A percentile compares a stretch with the other conserved stretches of the same genome.
These are phyloP conservation scores for Globisporangium spiculum DNA, from an alignment of 352 stramenopile species.

Conservation along the genomic window DNA sequence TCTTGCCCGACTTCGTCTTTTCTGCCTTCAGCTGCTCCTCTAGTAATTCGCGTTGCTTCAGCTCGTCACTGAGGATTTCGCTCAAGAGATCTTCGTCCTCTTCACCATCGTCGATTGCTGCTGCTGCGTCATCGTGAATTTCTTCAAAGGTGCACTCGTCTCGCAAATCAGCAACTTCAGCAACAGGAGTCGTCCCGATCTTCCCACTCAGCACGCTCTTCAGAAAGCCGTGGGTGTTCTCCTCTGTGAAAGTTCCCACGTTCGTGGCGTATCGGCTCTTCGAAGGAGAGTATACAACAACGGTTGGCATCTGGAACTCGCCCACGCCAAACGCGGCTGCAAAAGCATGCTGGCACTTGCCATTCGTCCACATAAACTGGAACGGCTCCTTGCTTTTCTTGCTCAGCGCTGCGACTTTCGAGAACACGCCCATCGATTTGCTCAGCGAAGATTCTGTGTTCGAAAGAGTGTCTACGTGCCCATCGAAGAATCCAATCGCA, in stretches of 20 bases:
- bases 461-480: conserved; percentile 44
- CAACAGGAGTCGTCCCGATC: conserved; percentile 53
- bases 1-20: conserved; percentile 31
- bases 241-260: conserved; percentile 61
- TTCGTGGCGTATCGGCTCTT: conserved; percentile 74
- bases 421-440: conserved; percentile 41
- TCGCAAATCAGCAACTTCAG: conserved; percentile 31
- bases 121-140: conserved; percentile 30
- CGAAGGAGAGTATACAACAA: conserved; percentile 71
- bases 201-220: conserved; percentile 64
- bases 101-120: conserved; percentile 35
- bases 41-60: conserved; percentile 47
- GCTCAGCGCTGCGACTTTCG: conserved; percentile 42
- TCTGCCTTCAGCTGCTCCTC: conserved; percentile 47
- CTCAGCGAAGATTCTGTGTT: conserved; percentile 40
- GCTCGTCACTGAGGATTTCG: conserved; percentile 73
- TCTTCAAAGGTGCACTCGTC: conserved; percentile 54
- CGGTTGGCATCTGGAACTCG: conserved; percentile 70
- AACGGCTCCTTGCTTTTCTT: conserved; percentile 57
- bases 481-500: conserved; percentile 73
- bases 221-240: conserved; percentile 53
- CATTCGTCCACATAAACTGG: conserved; percentile 74
- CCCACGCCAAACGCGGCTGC: conserved; percentile 67
- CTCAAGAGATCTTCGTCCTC: conserved; percentile 63
- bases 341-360: conserved; percentile 70